Conservation (phyloP, 169 alveolate species). For the Eimeria brunetti region DNA sequence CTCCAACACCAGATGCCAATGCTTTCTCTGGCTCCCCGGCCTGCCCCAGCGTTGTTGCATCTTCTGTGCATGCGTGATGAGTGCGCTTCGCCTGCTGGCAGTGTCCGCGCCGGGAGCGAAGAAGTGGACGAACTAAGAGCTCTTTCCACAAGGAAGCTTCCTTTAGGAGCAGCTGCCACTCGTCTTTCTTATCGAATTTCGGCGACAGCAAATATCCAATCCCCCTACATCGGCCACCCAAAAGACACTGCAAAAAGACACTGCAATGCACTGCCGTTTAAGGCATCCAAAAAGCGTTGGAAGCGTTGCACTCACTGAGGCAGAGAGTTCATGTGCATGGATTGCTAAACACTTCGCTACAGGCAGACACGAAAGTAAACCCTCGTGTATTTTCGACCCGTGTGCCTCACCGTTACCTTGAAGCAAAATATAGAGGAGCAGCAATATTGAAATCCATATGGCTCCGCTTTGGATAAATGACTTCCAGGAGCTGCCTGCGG, state of each 20-base stretch:
- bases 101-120: not conserved
- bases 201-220: constrained; percentile 75
- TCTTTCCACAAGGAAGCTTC: constrained; percentile 32
- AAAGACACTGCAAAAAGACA: not conserved
- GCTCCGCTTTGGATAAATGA: constrained; percentile 46
- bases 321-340: not conserved
- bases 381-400: not conserved
- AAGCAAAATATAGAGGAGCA: constrained; percentile 74
- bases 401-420: constrained; percentile 38
- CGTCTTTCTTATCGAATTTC: not conserved
- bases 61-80: not conserved
- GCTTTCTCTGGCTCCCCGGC: not conserved
- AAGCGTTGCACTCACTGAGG: not conserved
- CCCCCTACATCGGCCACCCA: constrained; percentile 47
- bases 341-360: not conserved
- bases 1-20: not conserved
- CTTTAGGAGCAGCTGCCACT: constrained; percentile 62
- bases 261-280: not conserved
- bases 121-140: constrained; percentile 36
- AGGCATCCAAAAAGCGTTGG: not conserved
- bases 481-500: constrained; percentile 41
- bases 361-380: not conserved
- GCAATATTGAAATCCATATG: constrained; percentile 80
- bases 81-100: not conserved
- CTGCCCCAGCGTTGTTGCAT: not conserved